Evolutionary conservation across 1,139 yeast genomes (phyloP).

Genomic region (Candida buenavistaensis): DNA sequence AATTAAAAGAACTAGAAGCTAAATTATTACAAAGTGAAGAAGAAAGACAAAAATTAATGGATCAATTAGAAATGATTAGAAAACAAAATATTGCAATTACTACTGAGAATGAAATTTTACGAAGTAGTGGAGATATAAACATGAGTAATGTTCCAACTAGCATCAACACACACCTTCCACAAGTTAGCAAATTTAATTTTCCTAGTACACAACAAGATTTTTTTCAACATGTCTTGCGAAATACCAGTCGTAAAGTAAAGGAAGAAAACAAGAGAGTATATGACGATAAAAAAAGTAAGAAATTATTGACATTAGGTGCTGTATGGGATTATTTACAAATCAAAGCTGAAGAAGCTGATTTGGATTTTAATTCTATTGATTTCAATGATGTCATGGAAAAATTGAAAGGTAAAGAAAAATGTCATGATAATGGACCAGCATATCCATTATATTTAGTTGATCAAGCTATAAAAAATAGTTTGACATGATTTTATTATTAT

Average conservation of each 20-base stretch:
- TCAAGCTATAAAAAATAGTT: constrained; percentile 12
- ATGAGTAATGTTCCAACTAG: background rate
- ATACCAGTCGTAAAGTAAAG: constrained; percentile 21
- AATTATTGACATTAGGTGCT: constrained; percentile 70
- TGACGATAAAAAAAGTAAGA: constrained; percentile 34
- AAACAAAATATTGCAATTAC: constrained; percentile 54
- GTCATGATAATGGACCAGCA: constrained; percentile 87
- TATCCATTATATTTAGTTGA: constrained; percentile 56
- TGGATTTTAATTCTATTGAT: constrained; percentile 53
- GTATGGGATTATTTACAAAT: constrained; percentile 75
- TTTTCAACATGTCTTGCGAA: constrained; percentile 27
- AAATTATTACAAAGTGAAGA: constrained; percentile 61
- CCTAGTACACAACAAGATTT: constrained; percentile 40
- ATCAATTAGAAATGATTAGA: constrained; percentile 54
- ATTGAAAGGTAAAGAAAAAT: constrained; percentile 66
- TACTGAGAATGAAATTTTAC: constrained; percentile 58
- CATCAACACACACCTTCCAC: constrained; percentile 1
- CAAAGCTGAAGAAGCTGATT: constrained; percentile 42
- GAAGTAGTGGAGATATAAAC: constrained; percentile 9
- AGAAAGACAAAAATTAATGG: constrained; percentile 51
- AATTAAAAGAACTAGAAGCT: constrained; percentile 64
- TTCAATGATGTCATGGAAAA: constrained; percentile 55
- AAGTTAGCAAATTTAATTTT: constrained; percentile 28
- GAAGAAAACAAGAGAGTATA: constrained; percentile 29
- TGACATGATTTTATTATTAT: constrained; percentile 1